Evolutionary conservation across 495 filamentous ascomycete species (phyloP), one percentile per base, ranked within the genome.

Genomic region (Lasiosphaeriaceae sp.): DNA sequence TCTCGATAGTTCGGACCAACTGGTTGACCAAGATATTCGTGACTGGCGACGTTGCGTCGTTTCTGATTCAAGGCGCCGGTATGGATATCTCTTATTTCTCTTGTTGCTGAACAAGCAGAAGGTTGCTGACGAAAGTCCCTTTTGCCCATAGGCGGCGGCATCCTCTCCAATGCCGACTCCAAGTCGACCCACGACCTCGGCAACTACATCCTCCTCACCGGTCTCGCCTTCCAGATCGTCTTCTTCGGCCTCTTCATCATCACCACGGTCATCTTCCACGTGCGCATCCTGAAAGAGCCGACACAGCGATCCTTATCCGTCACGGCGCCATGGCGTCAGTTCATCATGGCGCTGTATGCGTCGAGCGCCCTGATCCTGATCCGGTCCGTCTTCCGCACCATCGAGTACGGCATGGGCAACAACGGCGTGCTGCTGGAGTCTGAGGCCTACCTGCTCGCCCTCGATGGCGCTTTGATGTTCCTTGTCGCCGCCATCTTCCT

Each of bases 381-480:
- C 2, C 78, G 88, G 6, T 82, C 75, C 8, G 55, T 88, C 7
- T 81, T 87, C 60, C 76, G 87, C 22, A 73, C 85, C 19, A 69
- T 85, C 12, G 87, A 90, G 71, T 90, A 84, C 54, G 56, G 49
- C 16, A 16, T 29, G 49, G 65, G 65, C 19, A 57, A 47, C 35
- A 54, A 62, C 11, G 44, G 54, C 23, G 45, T 56, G 0, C 21
- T 67, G 47, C 55, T 60, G 54, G 12, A 43, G 23, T 44, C 20
- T 7, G 65, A 67, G 55, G 54, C 47, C 16, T 65, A 59, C 37
- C 48, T 67, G 54, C 39, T 65, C 11, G 59, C 52, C 0, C 37
- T 67, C 12, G 65, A 67, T 23, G 54, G 56, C 26, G 39, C 47
- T 9, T 51, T 67, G 21, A 67, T 67, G 62, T 31, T 56, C 8